Base-by-base conservation (phyloP, 2,329 filamentous ascomycete species). In the Geoglossum cookeanum region DNA sequence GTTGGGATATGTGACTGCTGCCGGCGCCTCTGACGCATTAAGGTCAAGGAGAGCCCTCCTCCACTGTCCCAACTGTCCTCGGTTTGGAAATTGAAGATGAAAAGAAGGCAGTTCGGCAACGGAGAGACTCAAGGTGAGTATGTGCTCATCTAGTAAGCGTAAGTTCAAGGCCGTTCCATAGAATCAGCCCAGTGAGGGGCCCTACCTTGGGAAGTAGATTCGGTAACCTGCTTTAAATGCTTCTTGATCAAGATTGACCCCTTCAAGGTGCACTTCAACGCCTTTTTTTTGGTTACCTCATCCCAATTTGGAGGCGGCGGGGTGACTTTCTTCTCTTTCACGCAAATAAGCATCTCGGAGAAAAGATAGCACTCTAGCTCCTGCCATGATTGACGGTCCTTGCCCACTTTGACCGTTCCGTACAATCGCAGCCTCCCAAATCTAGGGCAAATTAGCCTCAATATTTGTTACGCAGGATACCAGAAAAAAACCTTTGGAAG, bases 191-290 rank as follows among this genome's bases (percentile, higher is more conserved):
- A 4, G 37, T 3, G 11, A 35, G 37, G 15, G 22, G 17, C 17
- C 33, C 33, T n/a, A 53, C 49, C 55, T 53, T 39, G 44, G 37
- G 57, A 30, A 47, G 44, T 72, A 15, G 75, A 72, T 59, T 96
- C 89, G 17, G 74, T 72, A 29, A 97, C 88, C 62, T 92, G 86
- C 66, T 92, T 94, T 48, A 98, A 76, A 68, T 98, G 92, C 74
- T 94, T 96, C 74, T 94, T 96, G 70, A 98, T 97, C 60, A 98
- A 75, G 63, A 98, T 98, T 0, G 92, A 97, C 17, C 92, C 92
- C 71, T 98, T 98, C 47, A 98, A 75, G 0, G 90, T 94, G 74
- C 85, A 96, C 61, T 87, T 81, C 2, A 81, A 81, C 8, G 78
- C 74, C 68, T 84, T 90, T 27, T 76, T 77, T 0, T 74, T 67